Conservation (phyloP, 331 rosid species). For the Pyrus hybrid region DNA sequence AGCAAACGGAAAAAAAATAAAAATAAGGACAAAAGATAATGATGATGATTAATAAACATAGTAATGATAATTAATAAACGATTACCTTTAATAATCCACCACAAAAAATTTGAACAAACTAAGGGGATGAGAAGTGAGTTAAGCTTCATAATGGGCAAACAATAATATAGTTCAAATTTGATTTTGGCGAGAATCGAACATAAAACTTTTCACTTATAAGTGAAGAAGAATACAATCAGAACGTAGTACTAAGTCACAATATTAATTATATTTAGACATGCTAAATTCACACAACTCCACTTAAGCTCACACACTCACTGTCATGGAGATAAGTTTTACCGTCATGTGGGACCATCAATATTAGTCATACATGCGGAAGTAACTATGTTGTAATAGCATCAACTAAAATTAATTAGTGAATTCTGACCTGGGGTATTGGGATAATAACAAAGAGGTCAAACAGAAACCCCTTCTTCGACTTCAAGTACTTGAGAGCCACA, state of each 20-base stretch:
- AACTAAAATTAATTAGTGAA: not conserved
- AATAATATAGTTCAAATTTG: too few species aligned
- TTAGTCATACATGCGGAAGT: not conserved
- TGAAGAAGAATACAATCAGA: too few species aligned
- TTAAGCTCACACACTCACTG: not conserved
- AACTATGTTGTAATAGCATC: not conserved
- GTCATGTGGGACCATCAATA: not conserved
- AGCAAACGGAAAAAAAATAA: too few species aligned
- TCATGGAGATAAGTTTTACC: not conserved
- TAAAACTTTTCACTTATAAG: too few species aligned
- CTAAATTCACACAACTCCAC: not conserved
- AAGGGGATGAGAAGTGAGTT: too few species aligned
- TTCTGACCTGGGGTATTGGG: slow-evolving; percentile 79
- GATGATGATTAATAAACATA: not conserved
- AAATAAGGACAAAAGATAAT: not conserved
- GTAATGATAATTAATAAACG: too few species aligned
- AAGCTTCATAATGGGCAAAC: accelerated
- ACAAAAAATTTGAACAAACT: not conserved
- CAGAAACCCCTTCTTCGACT: slow-evolving; percentile 47
- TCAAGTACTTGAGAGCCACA: slow-evolving; percentile 53
- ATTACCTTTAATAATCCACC: not conserved
- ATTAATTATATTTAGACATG: not conserved
- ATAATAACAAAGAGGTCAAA: slow-evolving; percentile 76
- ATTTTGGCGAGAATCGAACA: accelerated
- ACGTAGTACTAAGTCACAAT: too few species aligned